These are phyloP conservation scores for Umbelopsis vinacea DNA, from an alignment of 192 early-diverging fungal species.

Conservation along the genomic window DNA sequence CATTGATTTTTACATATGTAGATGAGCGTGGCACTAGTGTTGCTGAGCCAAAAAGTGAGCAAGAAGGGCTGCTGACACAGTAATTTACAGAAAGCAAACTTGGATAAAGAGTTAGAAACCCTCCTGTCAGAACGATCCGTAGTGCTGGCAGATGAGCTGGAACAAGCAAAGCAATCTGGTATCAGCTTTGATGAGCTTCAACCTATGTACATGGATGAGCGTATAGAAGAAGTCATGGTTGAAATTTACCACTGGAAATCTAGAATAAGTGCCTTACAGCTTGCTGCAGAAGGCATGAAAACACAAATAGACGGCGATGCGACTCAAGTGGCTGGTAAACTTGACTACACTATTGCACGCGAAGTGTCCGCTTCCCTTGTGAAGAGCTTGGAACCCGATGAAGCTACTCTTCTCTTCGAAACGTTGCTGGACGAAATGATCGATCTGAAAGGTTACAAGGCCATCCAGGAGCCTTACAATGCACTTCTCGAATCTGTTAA, in stretches of 20 bases:
- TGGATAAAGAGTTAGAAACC: slow-evolving; percentile 27
- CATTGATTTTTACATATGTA: no score
- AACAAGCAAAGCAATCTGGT: slow-evolving; percentile 5
- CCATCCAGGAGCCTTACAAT: not conserved
- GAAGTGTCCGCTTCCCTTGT: not conserved
- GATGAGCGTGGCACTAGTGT: no score
- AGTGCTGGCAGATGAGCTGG: slow-evolving; percentile 2
- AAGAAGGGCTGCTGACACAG: not conserved
- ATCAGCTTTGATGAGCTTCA: not conserved
- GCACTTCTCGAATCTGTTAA: not conserved
- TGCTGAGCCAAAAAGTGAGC: no score
- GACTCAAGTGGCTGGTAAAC: not conserved
- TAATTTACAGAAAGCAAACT: slow-evolving; percentile 12
- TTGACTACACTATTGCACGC: not conserved
- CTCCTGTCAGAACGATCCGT: slow-evolving; percentile 28
- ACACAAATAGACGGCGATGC: not conserved
- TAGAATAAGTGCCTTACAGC: not conserved
- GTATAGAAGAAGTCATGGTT: slow-evolving; percentile 28
- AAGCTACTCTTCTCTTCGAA: not conserved
- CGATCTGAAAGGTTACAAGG: not conserved
- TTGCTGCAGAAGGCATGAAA: not conserved
- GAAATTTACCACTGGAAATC: not conserved
- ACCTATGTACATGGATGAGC: slow-evolving; percentile 43
- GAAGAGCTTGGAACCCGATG: not conserved
- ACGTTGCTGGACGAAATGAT: not conserved